These are phyloP conservation scores for Dactylonectria macrodidyma DNA, from an alignment of 2,329 filamentous ascomycete species.

Conservation along the genomic window DNA sequence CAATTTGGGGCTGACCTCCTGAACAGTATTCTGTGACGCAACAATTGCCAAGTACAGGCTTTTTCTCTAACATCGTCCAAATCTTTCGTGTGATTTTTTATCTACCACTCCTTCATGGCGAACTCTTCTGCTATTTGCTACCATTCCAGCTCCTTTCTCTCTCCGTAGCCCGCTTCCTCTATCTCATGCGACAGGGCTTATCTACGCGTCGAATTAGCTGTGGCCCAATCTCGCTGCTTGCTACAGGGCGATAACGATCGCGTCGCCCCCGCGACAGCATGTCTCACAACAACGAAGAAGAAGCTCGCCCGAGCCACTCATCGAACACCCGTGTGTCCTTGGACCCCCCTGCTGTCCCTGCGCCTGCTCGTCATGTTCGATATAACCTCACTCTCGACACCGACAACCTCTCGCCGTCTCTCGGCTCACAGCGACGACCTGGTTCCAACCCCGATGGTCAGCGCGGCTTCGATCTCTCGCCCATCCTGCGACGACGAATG, in stretches of 20 bases:
- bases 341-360: constrained; percentile 26
- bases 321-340: constrained; percentile 42
- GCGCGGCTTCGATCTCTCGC: constrained; percentile 48
- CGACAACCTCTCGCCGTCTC: constrained; percentile 43
- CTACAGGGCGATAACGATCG: constrained; percentile 10
- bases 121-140: not conserved
- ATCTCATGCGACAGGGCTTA: too few species aligned
- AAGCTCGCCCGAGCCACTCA: constrained; percentile 40
- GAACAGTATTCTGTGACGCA: not conserved
- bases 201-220: not conserved
- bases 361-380: constrained; percentile 42
- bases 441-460: constrained; percentile 48
- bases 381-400: constrained; percentile 49
- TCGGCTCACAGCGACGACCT: constrained; percentile 35
- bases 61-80: not conserved
- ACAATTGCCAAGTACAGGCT: not conserved
- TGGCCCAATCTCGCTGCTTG: not conserved
- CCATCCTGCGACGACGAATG: constrained; percentile 55
- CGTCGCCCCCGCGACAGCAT: constrained; percentile 17
- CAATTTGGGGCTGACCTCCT: constrained; percentile 4
- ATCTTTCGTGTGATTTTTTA: not conserved
- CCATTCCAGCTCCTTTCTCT: not conserved
- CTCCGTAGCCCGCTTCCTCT: not conserved
- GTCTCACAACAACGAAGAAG: constrained; percentile 32
- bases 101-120: not conserved